A percentile compares a stretch with the other conserved stretches of the same genome.
Evolutionary conservation across 2,329 filamentous ascomycete species (phyloP).

Genomic region (Stemphylium lycopersici): DNA sequence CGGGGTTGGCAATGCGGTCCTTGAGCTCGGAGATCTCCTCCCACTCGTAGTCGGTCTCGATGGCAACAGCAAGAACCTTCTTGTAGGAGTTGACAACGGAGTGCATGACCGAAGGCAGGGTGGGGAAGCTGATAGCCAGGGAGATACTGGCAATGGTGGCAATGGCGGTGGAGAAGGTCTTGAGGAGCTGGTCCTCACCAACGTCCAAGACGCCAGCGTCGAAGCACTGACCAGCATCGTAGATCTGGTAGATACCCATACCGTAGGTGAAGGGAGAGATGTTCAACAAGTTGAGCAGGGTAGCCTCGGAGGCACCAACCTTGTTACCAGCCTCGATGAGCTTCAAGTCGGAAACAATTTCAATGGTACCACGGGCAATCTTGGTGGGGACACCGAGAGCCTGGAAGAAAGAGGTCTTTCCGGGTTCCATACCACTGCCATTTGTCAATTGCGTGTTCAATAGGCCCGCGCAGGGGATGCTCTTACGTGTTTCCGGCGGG

Average conservation of each 20-base stretch:
- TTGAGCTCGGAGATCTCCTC: conserved; percentile 96
- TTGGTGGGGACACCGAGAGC: conserved; percentile 99
- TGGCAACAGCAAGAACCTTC: conserved; percentile 87
- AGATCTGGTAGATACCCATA: conserved; percentile 95
- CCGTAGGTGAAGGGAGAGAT: conserved; percentile 84
- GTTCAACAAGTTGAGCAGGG: conserved; percentile 99
- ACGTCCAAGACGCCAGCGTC: conserved; percentile 86
- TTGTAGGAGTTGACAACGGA: conserved; percentile 98
- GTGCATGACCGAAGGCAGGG: conserved; percentile 94
- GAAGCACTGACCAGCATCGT: conserved; percentile 97
- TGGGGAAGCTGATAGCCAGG: conserved; percentile 92
- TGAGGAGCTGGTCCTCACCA: conserved; percentile 90
- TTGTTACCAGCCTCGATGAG: conserved; percentile 90
- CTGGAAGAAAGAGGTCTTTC: conserved; percentile 99
- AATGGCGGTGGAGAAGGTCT: conserved; percentile 80
- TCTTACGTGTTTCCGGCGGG: conserved; percentile 89
- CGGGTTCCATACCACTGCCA: conserved; percentile 88
- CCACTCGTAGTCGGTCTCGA: conserved; percentile 92
- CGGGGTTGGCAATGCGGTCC: conserved; percentile 99
- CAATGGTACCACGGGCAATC: conserved; percentile 99
- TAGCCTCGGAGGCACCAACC: conserved; percentile 98
- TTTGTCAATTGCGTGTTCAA: conserved; percentile 21
- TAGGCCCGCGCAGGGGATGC: not conserved
- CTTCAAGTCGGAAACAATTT: conserved; percentile 98
- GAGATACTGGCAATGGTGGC: conserved; percentile 88